phyloP scores from a whole-genome alignment of 495 filamentous ascomycete genomes.

The Aspergillus sclerotiicarbonarius region DNA sequence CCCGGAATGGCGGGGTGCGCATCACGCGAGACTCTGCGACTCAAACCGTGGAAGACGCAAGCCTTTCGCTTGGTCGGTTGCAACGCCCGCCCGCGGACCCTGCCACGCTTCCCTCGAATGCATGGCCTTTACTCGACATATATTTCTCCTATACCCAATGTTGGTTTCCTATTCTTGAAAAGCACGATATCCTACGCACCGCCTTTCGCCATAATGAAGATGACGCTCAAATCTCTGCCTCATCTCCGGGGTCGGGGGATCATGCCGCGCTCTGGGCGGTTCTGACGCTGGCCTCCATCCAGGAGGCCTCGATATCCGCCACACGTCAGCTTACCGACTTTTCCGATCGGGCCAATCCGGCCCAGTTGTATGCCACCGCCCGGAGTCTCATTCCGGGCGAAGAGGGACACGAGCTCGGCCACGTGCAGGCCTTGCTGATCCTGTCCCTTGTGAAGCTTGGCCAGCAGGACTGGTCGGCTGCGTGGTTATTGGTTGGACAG shows the following conservation, averaged over 20 bases:
- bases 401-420: constrained; percentile 54
- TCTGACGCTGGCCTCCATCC: constrained; percentile 50
- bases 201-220: constrained; percentile 46
- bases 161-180: constrained; percentile 73
- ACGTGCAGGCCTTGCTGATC: constrained; percentile 63
- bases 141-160: constrained; percentile 73
- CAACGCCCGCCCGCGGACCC: not conserved
- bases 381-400: constrained; percentile 56
- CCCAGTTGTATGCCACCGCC: constrained; percentile 52
- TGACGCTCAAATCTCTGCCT: constrained; percentile 26
- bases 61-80: not conserved
- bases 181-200: constrained; percentile 58
- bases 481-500: constrained; percentile 62
- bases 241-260: constrained; percentile 44
- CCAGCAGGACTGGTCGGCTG: constrained; percentile 47
- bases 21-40: constrained; percentile 26
- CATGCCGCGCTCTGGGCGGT: constrained; percentile 65
- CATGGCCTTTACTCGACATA: constrained; percentile 63
- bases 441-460: constrained; percentile 58
- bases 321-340: constrained; percentile 25
- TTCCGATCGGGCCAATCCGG: constrained; percentile 20
- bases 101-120: constrained; percentile 37
- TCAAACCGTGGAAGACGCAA: constrained; percentile 18
- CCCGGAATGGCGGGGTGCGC: constrained; percentile 15
- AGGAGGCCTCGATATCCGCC: constrained; percentile 46